Conservation (phyloP, 768 basidiomycete genomes). For the Hypholoma fasciculare region DNA sequence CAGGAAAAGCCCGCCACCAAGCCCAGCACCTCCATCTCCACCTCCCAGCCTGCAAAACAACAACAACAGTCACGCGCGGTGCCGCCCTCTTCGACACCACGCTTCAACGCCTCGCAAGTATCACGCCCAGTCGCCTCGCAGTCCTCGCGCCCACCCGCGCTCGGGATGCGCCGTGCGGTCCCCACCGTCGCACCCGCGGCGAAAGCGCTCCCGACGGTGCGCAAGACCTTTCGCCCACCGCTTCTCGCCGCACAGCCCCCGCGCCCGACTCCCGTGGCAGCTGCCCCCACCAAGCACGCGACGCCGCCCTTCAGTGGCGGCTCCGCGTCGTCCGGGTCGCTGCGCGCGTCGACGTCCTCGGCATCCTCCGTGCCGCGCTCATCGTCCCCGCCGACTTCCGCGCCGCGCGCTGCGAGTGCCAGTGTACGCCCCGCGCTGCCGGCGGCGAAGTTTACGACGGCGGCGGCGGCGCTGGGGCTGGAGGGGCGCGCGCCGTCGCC, state of each 20-base stretch:
- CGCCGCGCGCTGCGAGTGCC: background rate
- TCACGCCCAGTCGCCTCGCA: constrained; percentile 22
- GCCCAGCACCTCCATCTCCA: background rate
- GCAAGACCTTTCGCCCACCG: constrained; percentile 38
- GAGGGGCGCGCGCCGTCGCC: background rate
- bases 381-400: background rate
- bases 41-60: background rate
- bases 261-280: background rate
- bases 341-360: background rate
- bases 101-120: constrained; percentile 13
- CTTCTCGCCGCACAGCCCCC: constrained; percentile 20
- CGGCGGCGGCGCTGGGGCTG: too few species aligned
- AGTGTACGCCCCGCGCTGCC: background rate
- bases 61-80: background rate
- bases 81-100: constrained; percentile 14
- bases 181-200: constrained; percentile 11
- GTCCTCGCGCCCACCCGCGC: constrained; percentile 28
- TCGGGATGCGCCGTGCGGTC: constrained; percentile 40
- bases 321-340: constrained; percentile 1
- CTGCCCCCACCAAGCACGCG: background rate
- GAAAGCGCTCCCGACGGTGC: constrained; percentile 26
- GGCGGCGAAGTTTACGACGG: too few species aligned
- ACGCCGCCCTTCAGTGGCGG: background rate
- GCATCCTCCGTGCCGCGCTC: background rate
- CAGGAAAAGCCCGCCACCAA: constrained; percentile 1